Conservation (phyloP, 2,329 filamentous ascomycete species). For the Allantophomopsis lycopodina region DNA sequence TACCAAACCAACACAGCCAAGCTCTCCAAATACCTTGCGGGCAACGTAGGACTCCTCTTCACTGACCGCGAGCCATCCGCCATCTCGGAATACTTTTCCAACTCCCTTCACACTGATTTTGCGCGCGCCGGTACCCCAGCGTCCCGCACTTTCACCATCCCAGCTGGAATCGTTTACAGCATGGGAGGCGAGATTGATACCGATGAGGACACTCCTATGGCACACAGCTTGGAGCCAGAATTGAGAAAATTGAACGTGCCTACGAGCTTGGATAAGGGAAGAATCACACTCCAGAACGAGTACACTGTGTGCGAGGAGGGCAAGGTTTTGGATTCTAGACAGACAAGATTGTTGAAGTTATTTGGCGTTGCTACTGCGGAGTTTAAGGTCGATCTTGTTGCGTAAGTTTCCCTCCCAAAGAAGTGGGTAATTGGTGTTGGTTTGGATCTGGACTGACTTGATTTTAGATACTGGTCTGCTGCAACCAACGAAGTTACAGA, state of each 20-base stretch:
- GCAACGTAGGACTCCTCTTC: slow-evolving; percentile 82
- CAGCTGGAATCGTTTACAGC: slow-evolving; percentile 69
- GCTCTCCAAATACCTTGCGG: slow-evolving; percentile 56
- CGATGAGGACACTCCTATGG: slow-evolving; percentile 75
- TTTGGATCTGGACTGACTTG: slow-evolving; percentile 4
- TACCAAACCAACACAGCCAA: slow-evolving; percentile 64
- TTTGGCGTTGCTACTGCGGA: slow-evolving; percentile 86
- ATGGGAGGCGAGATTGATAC: slow-evolving; percentile 65
- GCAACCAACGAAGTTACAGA: slow-evolving; percentile 45
- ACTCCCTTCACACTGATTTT: slow-evolving; percentile 69
- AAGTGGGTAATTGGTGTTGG: slow-evolving; percentile 1
- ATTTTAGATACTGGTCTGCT: slow-evolving; percentile 43
- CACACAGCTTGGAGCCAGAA: slow-evolving; percentile 82
- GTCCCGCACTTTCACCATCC: slow-evolving; percentile 64
- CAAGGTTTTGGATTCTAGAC: slow-evolving; percentile 73
- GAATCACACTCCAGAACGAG: slow-evolving; percentile 53
- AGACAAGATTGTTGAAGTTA: slow-evolving; percentile 87
- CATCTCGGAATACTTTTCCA: slow-evolving; percentile 59
- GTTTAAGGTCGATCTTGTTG: slow-evolving; percentile 71
- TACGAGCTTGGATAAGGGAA: slow-evolving; percentile 77
- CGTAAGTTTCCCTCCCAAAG: slow-evolving; percentile 33
- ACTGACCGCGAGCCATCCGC: slow-evolving; percentile 60
- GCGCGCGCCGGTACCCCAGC: slow-evolving; percentile 75
- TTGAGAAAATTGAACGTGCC: slow-evolving; percentile 82
- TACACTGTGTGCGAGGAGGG: slow-evolving; percentile 65